A percentile compares a stretch with the other conserved stretches of the same genome.
phyloP scores from a whole-genome alignment of 176 grass and related monocot species.

The Cymbopogon citratus region DNA sequence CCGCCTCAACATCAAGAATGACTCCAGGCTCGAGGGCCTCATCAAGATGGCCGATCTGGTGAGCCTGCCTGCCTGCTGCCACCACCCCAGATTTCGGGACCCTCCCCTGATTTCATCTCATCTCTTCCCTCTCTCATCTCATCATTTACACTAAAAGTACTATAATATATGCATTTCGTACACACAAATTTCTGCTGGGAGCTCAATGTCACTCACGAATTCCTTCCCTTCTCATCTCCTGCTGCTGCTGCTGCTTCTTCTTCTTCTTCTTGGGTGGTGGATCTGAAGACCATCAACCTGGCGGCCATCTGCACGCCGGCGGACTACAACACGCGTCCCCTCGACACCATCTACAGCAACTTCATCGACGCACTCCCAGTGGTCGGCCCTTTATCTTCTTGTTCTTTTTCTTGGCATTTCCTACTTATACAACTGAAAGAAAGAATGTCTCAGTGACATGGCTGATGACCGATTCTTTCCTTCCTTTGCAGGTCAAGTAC shows the following conservation, averaged over 20 bases:
- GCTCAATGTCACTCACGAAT: not conserved
- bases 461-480: not conserved
- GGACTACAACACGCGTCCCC: constrained; percentile 93
- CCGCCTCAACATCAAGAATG: constrained; percentile 97
- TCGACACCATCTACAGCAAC: constrained; percentile 99
- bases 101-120: not conserved
- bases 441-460: not conserved
- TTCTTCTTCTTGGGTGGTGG: not conserved
- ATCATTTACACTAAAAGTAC: not conserved
- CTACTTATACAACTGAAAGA: not conserved
- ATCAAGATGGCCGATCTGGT: constrained; percentile 97
- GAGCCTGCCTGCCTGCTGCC: not conserved
- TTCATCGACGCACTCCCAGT: constrained; percentile 97
- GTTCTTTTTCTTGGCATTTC: not conserved
- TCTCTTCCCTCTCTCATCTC: not conserved
- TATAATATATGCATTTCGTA: not conserved
- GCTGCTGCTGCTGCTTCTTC: not conserved
- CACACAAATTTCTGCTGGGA: not conserved
- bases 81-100: too few relatives aligned
- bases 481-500: constrained; percentile 66
- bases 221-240: not conserved
- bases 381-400: constrained; percentile 20
- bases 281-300: constrained; percentile 89
- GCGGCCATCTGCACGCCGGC: constrained; percentile 96
- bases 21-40: constrained; percentile 85